phyloP scores from a whole-genome alignment of 2,329 filamentous ascomycete species.

The Phyllosticta ampelicida region DNA sequence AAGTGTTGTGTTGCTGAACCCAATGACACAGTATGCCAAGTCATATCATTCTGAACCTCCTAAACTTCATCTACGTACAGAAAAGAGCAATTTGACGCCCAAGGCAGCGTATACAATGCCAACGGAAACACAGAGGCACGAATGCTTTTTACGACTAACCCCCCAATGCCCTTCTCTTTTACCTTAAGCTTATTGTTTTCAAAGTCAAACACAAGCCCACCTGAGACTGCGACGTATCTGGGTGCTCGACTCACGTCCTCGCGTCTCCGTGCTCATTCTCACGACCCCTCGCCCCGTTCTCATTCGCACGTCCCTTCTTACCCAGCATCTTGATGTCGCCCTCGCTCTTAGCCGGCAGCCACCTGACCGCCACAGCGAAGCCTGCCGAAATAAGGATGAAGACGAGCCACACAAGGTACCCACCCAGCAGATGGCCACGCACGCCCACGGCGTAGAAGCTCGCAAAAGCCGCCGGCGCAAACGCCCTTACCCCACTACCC shows the following conservation, averaged over 20 bases:
- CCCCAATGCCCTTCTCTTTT: neutral
- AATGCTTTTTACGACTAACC: neutral
- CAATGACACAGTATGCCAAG: neutral
- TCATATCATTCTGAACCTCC: neutral
- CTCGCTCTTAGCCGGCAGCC: conserved; percentile 12
- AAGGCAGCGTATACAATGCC: neutral
- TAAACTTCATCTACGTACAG: neutral
- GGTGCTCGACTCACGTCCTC: too few relatives aligned
- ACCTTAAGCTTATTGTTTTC: neutral
- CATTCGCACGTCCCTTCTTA: conserved; percentile 20
- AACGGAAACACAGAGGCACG: neutral
- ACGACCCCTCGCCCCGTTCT: neutral
- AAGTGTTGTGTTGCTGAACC: neutral
- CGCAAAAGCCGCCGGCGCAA: conserved; percentile 55
- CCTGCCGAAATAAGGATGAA: conserved; percentile 32
- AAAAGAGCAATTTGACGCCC: neutral
- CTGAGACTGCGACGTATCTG: too few relatives aligned
- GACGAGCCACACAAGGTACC: conserved; percentile 57
- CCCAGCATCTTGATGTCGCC: conserved; percentile 22
- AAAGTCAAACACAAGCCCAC: too few relatives aligned
- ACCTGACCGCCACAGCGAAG: conserved; percentile 18
- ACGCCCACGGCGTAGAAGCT: conserved; percentile 59
- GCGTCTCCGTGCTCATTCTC: too few relatives aligned
- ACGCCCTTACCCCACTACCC: conserved; percentile 49
- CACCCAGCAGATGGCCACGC: conserved; percentile 48